Evolutionary conservation across 225 moss, liverwort and hornwort genomes (phyloP), one percentile per base, ranked within the genome.

Genomic region (Takakia lepidozioides): DNA sequence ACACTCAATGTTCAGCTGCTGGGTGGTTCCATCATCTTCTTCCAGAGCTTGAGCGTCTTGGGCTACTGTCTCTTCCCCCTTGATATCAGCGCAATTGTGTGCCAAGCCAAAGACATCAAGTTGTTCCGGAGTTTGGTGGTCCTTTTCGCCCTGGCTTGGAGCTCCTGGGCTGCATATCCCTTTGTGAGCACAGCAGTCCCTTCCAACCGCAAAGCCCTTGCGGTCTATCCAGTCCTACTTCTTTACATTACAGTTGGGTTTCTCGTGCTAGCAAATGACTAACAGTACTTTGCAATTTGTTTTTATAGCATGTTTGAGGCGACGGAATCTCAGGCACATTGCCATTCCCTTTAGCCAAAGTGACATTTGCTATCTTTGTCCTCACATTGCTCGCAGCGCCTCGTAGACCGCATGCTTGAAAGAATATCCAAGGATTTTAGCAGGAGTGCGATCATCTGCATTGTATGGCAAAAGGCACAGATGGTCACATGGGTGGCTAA

Each of bases 151-250:
- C 59, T 98, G 44, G 75, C 82, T 6, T 91, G 95, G 95, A 98
- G 95, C 68, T 98, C 95, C 29, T 98, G 95, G 95, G 90, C 95
- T 55, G 90, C 95, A 13, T 90, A 98, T 60, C 95, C 95, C 19
- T 98, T 98, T 57, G 95, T 98, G 60, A 98, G 95, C 78, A 90
- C 87, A 16, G 95, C 95, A n/a, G 90, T 90, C 23, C 82, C 90
- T 38, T 61, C 72, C 22, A 85, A 72, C 49, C 80, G 90, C 65
- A 98, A 90, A 57, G 83, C 90, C 61, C 65, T 98, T 50, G 84
- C 95, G 29, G 78, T 98, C 29, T 98, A 90, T 45, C 95, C 95
- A 29, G 95, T 98, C 46, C 84, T 98, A 42, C 82, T 98, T 35
- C 82, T 98, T 27, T 98, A 98, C 47, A 91, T 98, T 42, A 91